phyloP scores from a whole-genome alignment of 2,329 filamentous ascomycete species.

The Cladosporium sp. region DNA sequence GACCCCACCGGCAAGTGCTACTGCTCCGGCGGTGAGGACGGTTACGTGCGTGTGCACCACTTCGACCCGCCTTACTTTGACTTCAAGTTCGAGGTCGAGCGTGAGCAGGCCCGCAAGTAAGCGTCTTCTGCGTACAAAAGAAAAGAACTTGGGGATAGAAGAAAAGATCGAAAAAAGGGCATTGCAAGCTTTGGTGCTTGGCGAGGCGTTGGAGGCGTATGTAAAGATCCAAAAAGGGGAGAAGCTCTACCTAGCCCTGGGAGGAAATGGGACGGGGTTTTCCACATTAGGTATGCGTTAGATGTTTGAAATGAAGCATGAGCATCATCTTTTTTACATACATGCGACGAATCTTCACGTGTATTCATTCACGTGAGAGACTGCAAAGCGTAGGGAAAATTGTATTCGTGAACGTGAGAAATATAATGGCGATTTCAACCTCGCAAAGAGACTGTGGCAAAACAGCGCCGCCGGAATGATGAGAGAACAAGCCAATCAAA shows the following conservation, averaged over 20 bases:
- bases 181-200: constrained; percentile 21
- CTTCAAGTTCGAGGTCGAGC: constrained; percentile 98
- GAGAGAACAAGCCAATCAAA: not conserved
- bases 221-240: constrained; percentile 16
- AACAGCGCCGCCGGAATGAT: constrained; percentile 2
- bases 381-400: not conserved
- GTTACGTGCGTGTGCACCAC: constrained; percentile 96
- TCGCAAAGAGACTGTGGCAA: constrained; percentile 1
- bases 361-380: not conserved
- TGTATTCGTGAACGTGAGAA: constrained; percentile 11
- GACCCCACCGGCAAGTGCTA: constrained; percentile 91
- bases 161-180: constrained; percentile 29
- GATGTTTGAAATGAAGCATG: constrained; percentile 22
- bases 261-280: constrained; percentile 9
- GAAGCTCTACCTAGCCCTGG: constrained; percentile 5
- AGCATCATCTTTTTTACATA: constrained; percentile 15
- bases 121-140: not conserved
- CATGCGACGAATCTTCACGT: not conserved
- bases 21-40: constrained; percentile 94
- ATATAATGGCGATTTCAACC: not conserved
- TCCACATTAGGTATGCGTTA: constrained; percentile 20
- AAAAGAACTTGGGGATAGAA: not conserved
- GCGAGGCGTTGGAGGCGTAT: constrained; percentile 22
- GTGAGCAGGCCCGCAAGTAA: constrained; percentile 56
- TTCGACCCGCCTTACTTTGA: constrained; percentile 99